These are phyloP conservation scores for Alectoria sarmentosa DNA, from an alignment of 495 filamentous ascomycete genomes.

Conservation along the genomic window DNA sequence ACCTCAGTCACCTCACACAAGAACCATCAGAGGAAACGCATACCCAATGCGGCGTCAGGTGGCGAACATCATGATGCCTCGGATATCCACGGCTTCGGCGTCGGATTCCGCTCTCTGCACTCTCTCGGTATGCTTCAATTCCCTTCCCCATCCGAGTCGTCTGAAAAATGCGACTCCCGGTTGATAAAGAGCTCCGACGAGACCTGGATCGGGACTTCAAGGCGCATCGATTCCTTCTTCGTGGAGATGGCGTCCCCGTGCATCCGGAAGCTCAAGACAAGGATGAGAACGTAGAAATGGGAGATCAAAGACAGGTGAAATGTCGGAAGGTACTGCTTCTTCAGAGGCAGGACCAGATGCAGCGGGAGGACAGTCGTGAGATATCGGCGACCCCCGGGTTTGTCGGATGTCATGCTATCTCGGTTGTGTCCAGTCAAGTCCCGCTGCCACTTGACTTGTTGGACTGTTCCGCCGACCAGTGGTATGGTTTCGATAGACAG, in stretches of 20 bases:
- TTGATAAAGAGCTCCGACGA: neutral
- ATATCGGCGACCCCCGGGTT: neutral
- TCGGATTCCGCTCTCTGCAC: neutral
- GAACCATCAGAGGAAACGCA: neutral
- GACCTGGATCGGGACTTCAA: neutral
- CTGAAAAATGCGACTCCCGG: constrained; percentile 2
- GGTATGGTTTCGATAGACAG: neutral
- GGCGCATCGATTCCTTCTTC: neutral
- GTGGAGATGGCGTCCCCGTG: neutral
- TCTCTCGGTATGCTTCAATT: neutral
- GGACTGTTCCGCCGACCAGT: neutral
- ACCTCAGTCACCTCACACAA: neutral
- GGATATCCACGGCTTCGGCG: too few species aligned
- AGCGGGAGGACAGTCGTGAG: neutral
- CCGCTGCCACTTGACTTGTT: neutral
- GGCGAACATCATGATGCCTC: neutral
- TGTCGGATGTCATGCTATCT: neutral
- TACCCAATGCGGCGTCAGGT: too few species aligned
- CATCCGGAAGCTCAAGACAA: neutral
- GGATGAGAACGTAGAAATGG: neutral
- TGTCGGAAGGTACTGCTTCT: neutral
- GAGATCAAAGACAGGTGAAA: neutral
- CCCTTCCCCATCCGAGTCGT: constrained; percentile 1
- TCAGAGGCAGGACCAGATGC: neutral
- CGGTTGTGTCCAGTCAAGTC: neutral